phyloP scores from a whole-genome alignment of 192 early-diverging fungal species.

The Thamnidium elegans region DNA sequence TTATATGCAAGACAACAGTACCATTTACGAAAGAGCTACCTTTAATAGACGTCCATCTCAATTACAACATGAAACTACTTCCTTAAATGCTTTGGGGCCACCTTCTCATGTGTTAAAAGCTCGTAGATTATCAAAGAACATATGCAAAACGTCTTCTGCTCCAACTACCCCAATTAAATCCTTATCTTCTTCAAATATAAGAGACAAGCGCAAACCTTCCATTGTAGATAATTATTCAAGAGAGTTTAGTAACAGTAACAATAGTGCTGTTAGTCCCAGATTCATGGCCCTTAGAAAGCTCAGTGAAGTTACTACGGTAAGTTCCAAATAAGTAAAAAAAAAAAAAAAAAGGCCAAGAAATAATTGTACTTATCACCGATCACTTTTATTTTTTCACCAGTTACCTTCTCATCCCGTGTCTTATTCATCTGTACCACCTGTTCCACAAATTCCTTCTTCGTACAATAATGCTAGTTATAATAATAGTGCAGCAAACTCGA shows the following conservation, averaged over 20 bases:
- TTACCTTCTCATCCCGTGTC: not conserved
- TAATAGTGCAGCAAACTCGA: not conserved
- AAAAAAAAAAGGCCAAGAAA: not conserved
- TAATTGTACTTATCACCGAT: not conserved
- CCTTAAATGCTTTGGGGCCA: slow-evolving; percentile 10
- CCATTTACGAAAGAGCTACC: no score
- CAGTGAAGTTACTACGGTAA: slow-evolving; percentile 16
- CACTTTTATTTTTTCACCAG: slow-evolving; percentile 5
- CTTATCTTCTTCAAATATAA: not conserved
- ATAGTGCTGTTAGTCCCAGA: slow-evolving; percentile 21
- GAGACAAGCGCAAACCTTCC: slow-evolving; percentile 6
- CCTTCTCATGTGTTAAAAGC: slow-evolving; percentile 16
- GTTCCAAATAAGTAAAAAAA: not conserved
- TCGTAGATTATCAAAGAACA: slow-evolving; percentile 1
- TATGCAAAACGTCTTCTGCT: not conserved
- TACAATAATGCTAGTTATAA: no score
- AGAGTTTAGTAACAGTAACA: slow-evolving; percentile 8
- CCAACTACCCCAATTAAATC: not conserved
- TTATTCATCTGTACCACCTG: no score
- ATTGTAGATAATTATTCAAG: not conserved
- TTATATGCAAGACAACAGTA: no score
- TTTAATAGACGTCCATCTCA: no score
- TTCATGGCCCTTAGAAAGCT: slow-evolving; percentile 27
- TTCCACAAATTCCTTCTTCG: no score
- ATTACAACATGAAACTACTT: no score